Evolutionary conservation across 305 asterid genomes (phyloP).

Genomic region (Petunia hybrid): DNA sequence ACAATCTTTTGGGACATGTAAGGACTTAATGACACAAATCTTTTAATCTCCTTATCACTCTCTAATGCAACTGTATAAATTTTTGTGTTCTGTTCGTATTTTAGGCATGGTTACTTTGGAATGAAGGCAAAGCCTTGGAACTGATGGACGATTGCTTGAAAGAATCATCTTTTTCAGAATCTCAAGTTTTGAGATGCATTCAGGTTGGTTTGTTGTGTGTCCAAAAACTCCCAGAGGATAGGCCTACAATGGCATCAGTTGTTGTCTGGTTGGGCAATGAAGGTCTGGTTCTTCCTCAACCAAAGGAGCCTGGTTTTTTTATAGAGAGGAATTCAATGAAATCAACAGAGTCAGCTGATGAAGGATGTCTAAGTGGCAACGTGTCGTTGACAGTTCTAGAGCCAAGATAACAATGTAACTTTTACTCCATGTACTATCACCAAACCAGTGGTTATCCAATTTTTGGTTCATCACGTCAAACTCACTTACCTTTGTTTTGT

Average conservation of each 20-base stretch:
- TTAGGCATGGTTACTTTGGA: conserved; percentile 55
- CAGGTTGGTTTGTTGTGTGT: conserved; percentile 52
- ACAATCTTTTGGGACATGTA: conserved; percentile 57
- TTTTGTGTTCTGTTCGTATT: conserved; percentile 2
- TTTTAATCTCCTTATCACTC: neutral
- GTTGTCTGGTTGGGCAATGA: conserved; percentile 48
- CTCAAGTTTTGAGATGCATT: conserved; percentile 47
- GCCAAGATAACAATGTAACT: conserved; percentile 9
- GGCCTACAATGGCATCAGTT: conserved; percentile 48
- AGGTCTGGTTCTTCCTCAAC: conserved; percentile 40
- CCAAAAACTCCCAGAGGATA: conserved; percentile 40
- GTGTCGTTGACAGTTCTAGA: neutral
- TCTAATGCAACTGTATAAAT: neutral
- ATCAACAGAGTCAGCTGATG: neutral
- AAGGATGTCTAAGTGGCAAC: neutral
- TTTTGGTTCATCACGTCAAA: no score
- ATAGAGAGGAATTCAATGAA: conserved; percentile 24
- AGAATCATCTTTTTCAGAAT: conserved; percentile 32
- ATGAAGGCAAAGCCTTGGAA: conserved; percentile 41
- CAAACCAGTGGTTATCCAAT: no score
- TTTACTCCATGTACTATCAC: no score
- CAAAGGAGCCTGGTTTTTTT: conserved; percentile 50
- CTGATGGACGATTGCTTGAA: conserved; percentile 39
- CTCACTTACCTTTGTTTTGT: no score
- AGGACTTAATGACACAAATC: conserved; percentile 20